Evolutionary conservation across 2,329 filamentous ascomycete genomes (phyloP), one percentile per base, ranked within the genome.

Genomic region (Talaromyces sp.): DNA sequence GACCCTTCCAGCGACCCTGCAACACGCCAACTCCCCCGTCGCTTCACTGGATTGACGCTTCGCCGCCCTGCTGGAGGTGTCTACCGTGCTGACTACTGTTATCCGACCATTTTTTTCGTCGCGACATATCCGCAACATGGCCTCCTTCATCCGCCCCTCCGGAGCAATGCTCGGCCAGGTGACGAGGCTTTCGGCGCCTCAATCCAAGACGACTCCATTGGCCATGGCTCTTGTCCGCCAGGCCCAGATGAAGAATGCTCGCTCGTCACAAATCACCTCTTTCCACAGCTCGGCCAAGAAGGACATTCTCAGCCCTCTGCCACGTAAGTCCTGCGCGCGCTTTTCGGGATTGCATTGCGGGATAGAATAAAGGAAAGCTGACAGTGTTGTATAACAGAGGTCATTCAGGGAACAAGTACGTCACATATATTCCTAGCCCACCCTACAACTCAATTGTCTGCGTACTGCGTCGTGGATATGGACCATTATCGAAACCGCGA

Each of bases 281-380:
- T 96, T 99, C 85, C 93, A 97, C 79, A 91, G 89, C 71, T 91
- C 91, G 49, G 84, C 86, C 77, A 85, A 85, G 78, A 85, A 86
- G 77, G 83, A 84, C 73, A 88, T 93, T 72, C 84, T 99, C 62
- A 92, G 93, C 63, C 88, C 92, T 60, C 85, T 90, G 67, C 92
- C 93, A 72, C 95, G 92, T 95, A 82, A 80, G 89, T 84, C 42
- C 32, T 33, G 28, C 52, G 15, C 57, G 3, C n/a, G 39, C n/a
- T 19, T 52, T 51, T 13, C 22, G 27, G n/a, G 27, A 25, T 32
- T 44, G 22, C 30, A 13, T 9, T n/a, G 7, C 13, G 2, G 22
- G 8, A 22, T 44, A 25, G 39, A 42, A 53, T 10, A 55, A n/a
- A 27, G 28, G 62, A 62, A 42, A 22, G 15, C 57, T 59, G 27